These are phyloP conservation scores for Speleostelium caveatum DNA, from an alignment of 78 protist genomes.

Conservation along the genomic window DNA sequence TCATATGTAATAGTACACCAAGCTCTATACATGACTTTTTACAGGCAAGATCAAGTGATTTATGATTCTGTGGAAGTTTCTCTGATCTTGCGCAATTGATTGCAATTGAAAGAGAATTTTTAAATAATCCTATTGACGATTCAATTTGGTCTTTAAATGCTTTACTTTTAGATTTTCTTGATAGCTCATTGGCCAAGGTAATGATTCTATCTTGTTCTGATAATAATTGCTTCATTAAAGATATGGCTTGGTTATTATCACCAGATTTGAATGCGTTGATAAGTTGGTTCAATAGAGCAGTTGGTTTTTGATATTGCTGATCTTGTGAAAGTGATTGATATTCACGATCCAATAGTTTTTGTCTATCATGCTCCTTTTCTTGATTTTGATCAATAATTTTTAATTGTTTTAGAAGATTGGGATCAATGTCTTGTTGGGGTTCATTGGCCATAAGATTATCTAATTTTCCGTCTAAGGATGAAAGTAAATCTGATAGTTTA, in stretches of 20 bases:
- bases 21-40: slow-evolving; percentile 44
- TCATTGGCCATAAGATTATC: no score
- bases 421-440: neutral
- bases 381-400: neutral
- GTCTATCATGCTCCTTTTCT: slow-evolving; percentile 9
- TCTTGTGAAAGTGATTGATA: neutral
- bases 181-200: slow-evolving; percentile 15
- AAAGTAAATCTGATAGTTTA: neutral
- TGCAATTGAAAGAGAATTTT: slow-evolving; percentile 20
- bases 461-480: neutral
- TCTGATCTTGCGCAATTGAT: slow-evolving; percentile 25
- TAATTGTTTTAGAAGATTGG: neutral
- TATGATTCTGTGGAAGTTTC: neutral
- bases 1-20: slow-evolving; percentile 22
- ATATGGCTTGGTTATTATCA: slow-evolving; percentile 35
- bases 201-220: slow-evolving; percentile 50
- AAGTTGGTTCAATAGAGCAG: slow-evolving; percentile 7
- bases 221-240: slow-evolving; percentile 33
- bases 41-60: slow-evolving; percentile 3
- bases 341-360: slow-evolving; percentile 5
- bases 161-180: neutral
- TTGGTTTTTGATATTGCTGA: slow-evolving; percentile 5
- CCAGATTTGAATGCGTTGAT: slow-evolving; percentile 7
- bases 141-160: slow-evolving; percentile 57
- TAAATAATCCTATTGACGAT: slow-evolving; percentile 17